phyloP scores from a whole-genome alignment of 176 grass and related monocot genomes.

The Themeda triandra region DNA sequence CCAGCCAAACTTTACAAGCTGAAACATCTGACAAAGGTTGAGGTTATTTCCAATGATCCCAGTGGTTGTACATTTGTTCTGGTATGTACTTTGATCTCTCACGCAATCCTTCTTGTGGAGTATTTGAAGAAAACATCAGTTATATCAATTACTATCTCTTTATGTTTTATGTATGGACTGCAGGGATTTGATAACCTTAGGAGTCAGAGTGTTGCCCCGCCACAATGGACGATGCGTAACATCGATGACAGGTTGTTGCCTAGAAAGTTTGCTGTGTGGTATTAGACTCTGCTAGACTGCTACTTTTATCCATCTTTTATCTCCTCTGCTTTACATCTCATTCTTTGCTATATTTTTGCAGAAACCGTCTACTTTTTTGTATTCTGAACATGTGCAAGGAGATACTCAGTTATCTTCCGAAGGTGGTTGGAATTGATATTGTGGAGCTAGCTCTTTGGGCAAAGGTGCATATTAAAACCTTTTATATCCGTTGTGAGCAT shows the following conservation, averaged over 20 bases:
- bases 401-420: constrained; percentile 76
- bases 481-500: background rate
- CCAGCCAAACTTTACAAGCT: constrained; percentile 94
- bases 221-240: constrained; percentile 99
- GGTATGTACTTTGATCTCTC: constrained; percentile 53
- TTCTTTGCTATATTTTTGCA: constrained; percentile 44
- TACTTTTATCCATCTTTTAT: constrained; percentile 24
- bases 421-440: constrained; percentile 93
- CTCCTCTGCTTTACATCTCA: background rate
- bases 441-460: constrained; percentile 99
- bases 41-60: constrained; percentile 94
- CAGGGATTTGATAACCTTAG: constrained; percentile 99
- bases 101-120: constrained; percentile 25
- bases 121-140: constrained; percentile 18
- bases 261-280: constrained; percentile 40
- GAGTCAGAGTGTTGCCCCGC: constrained; percentile 90
- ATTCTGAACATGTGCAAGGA: constrained; percentile 98
- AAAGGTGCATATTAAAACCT: constrained; percentile 55
- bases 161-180: constrained; percentile 1
- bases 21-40: constrained; percentile 96
- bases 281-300: constrained; percentile 20
- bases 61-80: constrained; percentile 98
- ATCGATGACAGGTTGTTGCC: constrained; percentile 93
- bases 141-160: constrained; percentile 30
- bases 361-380: constrained; percentile 93